A percentile compares a stretch with the other conserved stretches of the same genome.
These are phyloP conservation scores for Rhinocladiella similis DNA, from an alignment of 2,329 filamentous ascomycete genomes.

Conservation along the genomic window DNA sequence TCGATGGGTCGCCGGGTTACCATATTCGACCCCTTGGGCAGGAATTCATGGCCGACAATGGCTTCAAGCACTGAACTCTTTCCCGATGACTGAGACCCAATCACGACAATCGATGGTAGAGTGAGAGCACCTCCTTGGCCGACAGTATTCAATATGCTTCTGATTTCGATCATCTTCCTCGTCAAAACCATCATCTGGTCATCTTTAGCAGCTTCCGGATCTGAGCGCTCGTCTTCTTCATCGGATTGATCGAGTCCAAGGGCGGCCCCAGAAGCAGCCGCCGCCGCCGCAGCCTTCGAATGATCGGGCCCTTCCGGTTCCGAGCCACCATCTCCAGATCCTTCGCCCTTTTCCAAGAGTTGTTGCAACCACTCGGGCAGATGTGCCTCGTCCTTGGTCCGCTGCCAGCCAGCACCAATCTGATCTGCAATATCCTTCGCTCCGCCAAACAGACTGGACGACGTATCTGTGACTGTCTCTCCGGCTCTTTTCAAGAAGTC, in stretches of 20 bases:
- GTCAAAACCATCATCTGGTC: conserved; percentile 99
- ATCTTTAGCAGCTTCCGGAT: conserved; percentile 72
- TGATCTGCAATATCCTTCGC: conserved; percentile 76
- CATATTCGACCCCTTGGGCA: conserved; percentile 99
- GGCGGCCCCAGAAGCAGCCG: conserved; percentile 69
- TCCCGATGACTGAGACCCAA: conserved; percentile 95
- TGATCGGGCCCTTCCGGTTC: conserved; percentile 34
- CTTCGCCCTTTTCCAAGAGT: conserved; percentile 59
- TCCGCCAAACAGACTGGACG: conserved; percentile 62
- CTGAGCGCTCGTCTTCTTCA: conserved; percentile 62
- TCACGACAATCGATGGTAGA: conserved; percentile 96
- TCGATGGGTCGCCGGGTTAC: conserved; percentile 95
- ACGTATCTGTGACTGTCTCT: conserved; percentile 62
- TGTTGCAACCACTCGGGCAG: conserved; percentile 78
- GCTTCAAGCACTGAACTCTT: conserved; percentile 97
- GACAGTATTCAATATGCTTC: conserved; percentile 84
- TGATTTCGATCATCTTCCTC: conserved; percentile 99
- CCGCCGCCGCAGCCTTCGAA: conserved; percentile 60
- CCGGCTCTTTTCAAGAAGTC: conserved; percentile 74
- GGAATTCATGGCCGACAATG: conserved; percentile 95
- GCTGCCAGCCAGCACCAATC: conserved; percentile 77
- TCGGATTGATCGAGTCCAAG: conserved; percentile 73
- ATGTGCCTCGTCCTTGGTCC: conserved; percentile 74
- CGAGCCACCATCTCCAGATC: conserved; percentile 46
- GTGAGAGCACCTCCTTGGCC: conserved; percentile 88